Conservation (phyloP, 441 rosid species). For the Gossypium gossypioides region DNA sequence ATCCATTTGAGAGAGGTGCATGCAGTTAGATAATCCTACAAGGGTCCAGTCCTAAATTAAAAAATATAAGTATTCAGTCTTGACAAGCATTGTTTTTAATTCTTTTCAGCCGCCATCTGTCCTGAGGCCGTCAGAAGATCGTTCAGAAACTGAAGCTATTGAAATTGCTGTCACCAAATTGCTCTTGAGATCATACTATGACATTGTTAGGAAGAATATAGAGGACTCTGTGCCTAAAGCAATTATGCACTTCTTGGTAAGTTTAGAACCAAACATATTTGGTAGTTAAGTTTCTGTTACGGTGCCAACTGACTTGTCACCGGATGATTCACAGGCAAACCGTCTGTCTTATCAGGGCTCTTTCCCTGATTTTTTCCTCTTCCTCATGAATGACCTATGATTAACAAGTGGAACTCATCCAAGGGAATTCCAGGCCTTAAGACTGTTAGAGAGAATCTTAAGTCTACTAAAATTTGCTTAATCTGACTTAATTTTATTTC, state of each 20-base stretch:
- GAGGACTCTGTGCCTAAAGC: conserved; percentile 88
- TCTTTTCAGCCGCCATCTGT: conserved; percentile 64
- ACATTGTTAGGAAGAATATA: conserved; percentile 82
- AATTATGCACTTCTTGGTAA: conserved; percentile 94
- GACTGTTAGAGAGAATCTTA: no score
- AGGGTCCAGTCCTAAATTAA: neutral
- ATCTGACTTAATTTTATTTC: no score
- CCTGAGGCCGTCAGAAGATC: conserved; percentile 66
- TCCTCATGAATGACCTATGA: no score
- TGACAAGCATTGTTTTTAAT: conserved; percentile 9
- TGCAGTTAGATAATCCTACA: conserved; percentile 7
- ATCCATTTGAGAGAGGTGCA: conserved; percentile 78
- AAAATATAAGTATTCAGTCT: neutral
- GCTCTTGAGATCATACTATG: conserved; percentile 75
- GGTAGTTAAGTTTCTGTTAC: neutral
- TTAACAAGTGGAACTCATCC: no score
- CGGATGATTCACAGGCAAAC: no score
- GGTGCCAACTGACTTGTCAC: no score
- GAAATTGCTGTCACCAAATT: conserved; percentile 72
- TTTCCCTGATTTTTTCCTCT: no score
- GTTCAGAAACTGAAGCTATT: conserved; percentile 66
- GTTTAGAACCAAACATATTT: neutral
- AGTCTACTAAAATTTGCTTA: no score
- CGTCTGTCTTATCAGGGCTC: no score
- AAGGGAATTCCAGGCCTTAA: no score